Base-by-base conservation (phyloP, 371 early-diverging fungal genomes). In the Mortierella sp. region DNA sequence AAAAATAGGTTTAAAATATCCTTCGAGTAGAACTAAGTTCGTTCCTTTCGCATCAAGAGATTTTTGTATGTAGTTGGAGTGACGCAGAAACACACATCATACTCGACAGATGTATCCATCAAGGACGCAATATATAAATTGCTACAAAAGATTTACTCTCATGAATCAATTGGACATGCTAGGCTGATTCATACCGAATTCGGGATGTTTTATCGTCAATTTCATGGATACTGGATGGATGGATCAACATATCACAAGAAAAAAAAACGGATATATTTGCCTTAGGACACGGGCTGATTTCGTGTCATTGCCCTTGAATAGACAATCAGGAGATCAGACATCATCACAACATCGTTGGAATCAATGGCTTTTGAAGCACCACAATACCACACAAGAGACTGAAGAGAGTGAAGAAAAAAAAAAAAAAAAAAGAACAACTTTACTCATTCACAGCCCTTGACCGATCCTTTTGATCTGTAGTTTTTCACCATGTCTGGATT, bases 401-500 rank as follows among this genome's bases (percentile, higher is more conserved):
- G 6, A 13, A 40, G 40, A 40, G 40, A 0, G 40, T 10, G 40
- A 15, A 40, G 40, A 40, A 40, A 40, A 9, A 10, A 10, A 49
- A n/a, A 19, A 17, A n/a, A 49, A 49, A 8, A 17, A 8, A n/a
- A 2, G 49, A 49, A 3, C 49, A 49, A 22, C 29, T 45, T 53
- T 28, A 26, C 53, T 53, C 53, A 53, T 53, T 49, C 49, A 8
- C 23, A 5, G 8, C 23, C 23, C 19, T 49, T 19, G 23, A 22
- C 53, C 9, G 26, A 53, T 26, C 13, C n/a, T n/a, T 13, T 19
- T 28, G 28, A 19, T 28, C 13, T 49, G 63, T 32, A 2, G 13
- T 37, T 26, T 35, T 60, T 60, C 26, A 28, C 28, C 29, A 43
- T 84, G 84, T 83, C 83, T 72, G 83, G 80, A 80, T 73, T 80